Base-by-base conservation (phyloP, 78 protist genomes). In the Emiliania huxleyi region DNA sequence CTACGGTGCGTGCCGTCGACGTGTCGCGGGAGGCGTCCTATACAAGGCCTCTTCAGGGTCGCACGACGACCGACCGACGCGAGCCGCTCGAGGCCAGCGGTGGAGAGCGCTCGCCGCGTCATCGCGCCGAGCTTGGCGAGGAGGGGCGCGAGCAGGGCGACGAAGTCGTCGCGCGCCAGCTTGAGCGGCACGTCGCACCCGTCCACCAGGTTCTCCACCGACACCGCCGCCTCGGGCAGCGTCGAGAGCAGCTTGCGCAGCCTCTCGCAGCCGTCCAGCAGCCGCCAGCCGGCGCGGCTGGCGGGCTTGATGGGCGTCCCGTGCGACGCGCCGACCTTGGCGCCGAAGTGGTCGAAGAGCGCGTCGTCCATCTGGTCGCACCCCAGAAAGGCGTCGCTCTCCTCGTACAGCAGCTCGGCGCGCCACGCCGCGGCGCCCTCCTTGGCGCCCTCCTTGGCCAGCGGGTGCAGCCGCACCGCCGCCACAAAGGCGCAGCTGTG, bases 181-280 rank as follows among this genome's bases (percentile, higher is more conserved):
- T 4, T 1, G 85, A 77, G 18, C 44, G 85, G 85, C 46, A 40
- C 85, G 46, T 77, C 85, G 85, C 2, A 0, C 33, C 85, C 85
- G 48, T 77, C 85, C 35, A 77, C n/a, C 35, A 77, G 85, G 85
- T 77, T 77, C 85, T 77, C 85, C 29, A 25, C 85, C n/a, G 85
- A 40, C 48, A 33, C 48, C 48, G 43, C 0, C 35, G 85, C 85
- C 85, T 77, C 85, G 48, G 37, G 37, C 49, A 77, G 11, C 48
- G 85, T 77, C 25, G 85, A 77, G 46, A 77, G 85, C 26, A 77
- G 85, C 85, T 77, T 77, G 85, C 85, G 85, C 85, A 77, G 8
- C 35, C 85, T 11, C 85, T 77, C 85, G 48, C 11, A 11, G 18
- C 37, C 85, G 46, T 12, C 48, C 22, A 40, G 23, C 46, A 77